Evolutionary conservation across 257 asterid genomes (phyloP), one percentile per base, ranked within the genome.

Genomic region (Solanum appendiculatum): DNA sequence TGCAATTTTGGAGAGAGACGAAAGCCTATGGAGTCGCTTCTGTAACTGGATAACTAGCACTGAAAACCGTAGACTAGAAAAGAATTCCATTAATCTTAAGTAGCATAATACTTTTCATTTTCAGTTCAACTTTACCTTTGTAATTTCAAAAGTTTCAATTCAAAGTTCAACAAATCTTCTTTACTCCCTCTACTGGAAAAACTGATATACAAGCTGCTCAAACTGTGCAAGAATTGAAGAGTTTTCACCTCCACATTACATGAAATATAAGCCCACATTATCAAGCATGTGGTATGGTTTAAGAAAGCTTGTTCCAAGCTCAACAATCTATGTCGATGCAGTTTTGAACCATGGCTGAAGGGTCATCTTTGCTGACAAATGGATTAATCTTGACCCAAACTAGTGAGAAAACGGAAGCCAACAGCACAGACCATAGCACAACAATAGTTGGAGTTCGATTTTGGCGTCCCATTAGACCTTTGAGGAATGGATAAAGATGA

Each of bases 351-450:
- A 88, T 85, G 2, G 89, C 72, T 3, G 98, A 85, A 4, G 94
- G 89, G 85, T 92, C 97, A 42, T 91, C 90, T 9, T 88, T 85
- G 91, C 89, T 86, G 63, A 94, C 94, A 85, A 97, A 97, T 16
- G 99, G 99, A 86, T 97, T 90, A 20, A 97, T 95, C 94, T 93
- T 96, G 29, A 97, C 99, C 99, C 99, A 97, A 12, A 97, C 93
- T 40, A 97, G 98, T 29, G 99, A 95, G 91, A 97, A 97, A 46
- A 97, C 98, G 21, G 99, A 97, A 0, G 99, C 99, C 84, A 97
- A 88, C 42, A 97, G 97, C 8, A 97, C 96, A 27, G 99, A 97
- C 99, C 99, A 97, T 51, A 97, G 18, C 5, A 97, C 88, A 15
- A 97, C 99, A 46, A 97, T 94, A 11, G 99, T 97, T 14, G 99